Conservation (phyloP, 2,329 filamentous ascomycete genomes). For the Lecanicillium sp. region DNA sequence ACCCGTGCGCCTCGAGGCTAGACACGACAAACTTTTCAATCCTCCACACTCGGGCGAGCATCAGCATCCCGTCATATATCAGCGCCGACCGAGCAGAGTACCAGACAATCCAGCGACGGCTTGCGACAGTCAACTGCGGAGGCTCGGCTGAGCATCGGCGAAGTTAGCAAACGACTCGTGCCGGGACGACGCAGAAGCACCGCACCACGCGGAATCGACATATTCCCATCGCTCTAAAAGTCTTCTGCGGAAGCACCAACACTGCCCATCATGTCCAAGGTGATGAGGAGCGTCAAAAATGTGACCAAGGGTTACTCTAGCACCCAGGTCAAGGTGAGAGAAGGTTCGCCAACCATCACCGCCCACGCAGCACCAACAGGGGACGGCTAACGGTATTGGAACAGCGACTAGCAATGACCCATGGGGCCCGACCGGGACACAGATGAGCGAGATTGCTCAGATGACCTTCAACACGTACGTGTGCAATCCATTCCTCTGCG, state of each 20-base stretch:
- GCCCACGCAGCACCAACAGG: conserved; percentile 25
- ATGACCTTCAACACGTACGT: conserved; percentile 95
- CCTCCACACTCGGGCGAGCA: neutral
- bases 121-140: neutral
- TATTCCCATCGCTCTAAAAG: neutral
- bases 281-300: conserved; percentile 96
- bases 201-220: neutral
- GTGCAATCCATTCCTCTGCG: conserved; percentile 9
- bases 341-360: conserved; percentile 54
- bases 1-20: too few relatives aligned
- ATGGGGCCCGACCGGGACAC: conserved; percentile 94
- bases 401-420: conserved; percentile 96
- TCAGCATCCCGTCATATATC: neutral
- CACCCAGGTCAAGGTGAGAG: conserved; percentile 95
- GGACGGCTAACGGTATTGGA: conserved; percentile 11
- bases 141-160: conserved; percentile 8
- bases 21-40: too few relatives aligned
- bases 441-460: conserved; percentile 98
- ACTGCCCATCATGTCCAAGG: conserved; percentile 72
- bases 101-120: neutral
- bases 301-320: conserved; percentile 97
- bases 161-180: conserved; percentile 8
- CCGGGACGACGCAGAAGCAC: conserved; percentile 3
- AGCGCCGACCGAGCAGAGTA: neutral
- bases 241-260: conserved; percentile 5